Evolutionary conservation across 257 asterid species (phyloP), one percentile per base, ranked within the genome.

Genomic region (Fraxinus pennsylvanica): DNA sequence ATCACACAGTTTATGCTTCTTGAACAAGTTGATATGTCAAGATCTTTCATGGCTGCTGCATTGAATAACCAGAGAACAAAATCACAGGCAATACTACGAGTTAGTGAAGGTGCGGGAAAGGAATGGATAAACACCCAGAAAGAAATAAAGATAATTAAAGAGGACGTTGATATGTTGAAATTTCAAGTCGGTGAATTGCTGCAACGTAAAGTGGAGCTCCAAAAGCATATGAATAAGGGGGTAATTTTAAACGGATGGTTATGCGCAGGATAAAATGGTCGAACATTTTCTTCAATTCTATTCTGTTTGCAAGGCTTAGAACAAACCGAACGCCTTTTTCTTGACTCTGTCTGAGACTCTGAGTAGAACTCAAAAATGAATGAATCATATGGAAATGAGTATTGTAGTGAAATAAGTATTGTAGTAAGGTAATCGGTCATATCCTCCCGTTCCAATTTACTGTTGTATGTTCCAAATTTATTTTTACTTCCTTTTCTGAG

Each of bases 81-180:
- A 54, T 78, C 79, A 22, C 59, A 72, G 36, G 80, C 81, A 15
- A 78, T 81, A 65, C 4, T 75, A 54, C 45, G 73, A 75, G 68
- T 72, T 57, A 72, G 70, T 33, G 67, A 68, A 13, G 29, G 33
- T 77, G 14, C 32, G 1, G 61, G 75, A 29, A 74, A 81, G 36
- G 36, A 80, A 50, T 41, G 66, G 61, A 81, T 57, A 30, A 75
- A 70, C 32, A 71, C 81, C 29, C 32, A 36, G 68, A 78, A 29
- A 5, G 87, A 84, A 32, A 27, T 84, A 3, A 43, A 75, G 68
- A 19, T 13, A 21, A 81, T 84, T 75, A 78, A 59, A 66, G 61
- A 71, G 25, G 87, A 84, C 73, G 41, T 84, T 75, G 81, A 75
- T 47, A 78, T 54, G 71, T 78, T 81, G 74, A 84, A 84, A 74